These are phyloP conservation scores for Sporothrix variecibatus DNA, from an alignment of 2,329 filamentous ascomycete genomes.

Conservation along the genomic window DNA sequence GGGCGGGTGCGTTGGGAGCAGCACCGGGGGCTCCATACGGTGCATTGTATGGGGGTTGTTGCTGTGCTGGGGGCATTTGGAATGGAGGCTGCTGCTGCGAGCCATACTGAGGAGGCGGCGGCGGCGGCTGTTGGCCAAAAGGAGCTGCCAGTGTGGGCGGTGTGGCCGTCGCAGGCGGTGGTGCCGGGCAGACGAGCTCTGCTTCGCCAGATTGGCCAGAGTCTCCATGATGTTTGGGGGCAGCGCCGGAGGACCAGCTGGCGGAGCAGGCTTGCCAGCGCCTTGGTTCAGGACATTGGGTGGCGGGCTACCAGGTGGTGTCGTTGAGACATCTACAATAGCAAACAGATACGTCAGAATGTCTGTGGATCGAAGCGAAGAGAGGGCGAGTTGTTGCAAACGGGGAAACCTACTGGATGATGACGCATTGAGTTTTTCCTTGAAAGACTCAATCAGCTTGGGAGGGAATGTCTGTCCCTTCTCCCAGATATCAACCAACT, in stretches of 20 bases:
- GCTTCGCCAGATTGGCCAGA: slow-evolving; percentile 77
- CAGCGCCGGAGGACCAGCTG: slow-evolving; percentile 47
- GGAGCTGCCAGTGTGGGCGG: slow-evolving; percentile 16
- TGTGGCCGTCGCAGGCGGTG: slow-evolving; percentile 39
- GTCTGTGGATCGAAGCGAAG: not conserved
- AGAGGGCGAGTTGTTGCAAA: slow-evolving; percentile 24
- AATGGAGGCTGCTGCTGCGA: slow-evolving; percentile 47
- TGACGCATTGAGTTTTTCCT: slow-evolving; percentile 70
- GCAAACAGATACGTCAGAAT: not conserved
- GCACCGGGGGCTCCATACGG: slow-evolving; percentile 38
- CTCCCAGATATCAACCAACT: slow-evolving; percentile 16
- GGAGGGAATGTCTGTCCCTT: slow-evolving; percentile 56
- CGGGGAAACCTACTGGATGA: slow-evolving; percentile 61
- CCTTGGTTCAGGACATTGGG: slow-evolving; percentile 44
- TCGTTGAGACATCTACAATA: slow-evolving; percentile 66
- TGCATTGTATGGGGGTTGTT: slow-evolving; percentile 33
- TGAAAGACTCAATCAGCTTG: slow-evolving; percentile 78
- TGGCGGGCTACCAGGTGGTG: slow-evolving; percentile 66
- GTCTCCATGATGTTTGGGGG: slow-evolving; percentile 69
- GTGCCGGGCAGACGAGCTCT: slow-evolving; percentile 60
- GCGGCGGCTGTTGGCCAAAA: slow-evolving; percentile 38
- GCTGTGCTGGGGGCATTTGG: slow-evolving; percentile 38
- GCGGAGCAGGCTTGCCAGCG: slow-evolving; percentile 34
- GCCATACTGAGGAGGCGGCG: slow-evolving; percentile 39
- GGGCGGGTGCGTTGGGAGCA: slow-evolving; percentile 31